phyloP scores from a whole-genome alignment of 164 flowering plant species.

The Dillenia turbinata region DNA sequence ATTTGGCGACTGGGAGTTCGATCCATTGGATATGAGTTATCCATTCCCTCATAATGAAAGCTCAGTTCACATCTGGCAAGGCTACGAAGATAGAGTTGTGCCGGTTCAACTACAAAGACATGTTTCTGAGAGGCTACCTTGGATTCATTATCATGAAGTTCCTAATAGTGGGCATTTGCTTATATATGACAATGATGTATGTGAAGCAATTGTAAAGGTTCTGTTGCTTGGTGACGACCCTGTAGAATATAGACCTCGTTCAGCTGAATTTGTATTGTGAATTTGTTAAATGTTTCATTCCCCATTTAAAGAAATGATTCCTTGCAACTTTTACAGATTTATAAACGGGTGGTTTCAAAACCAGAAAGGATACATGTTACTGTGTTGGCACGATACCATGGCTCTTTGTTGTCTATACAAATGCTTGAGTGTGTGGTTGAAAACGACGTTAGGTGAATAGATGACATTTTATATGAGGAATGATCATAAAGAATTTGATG shows the following conservation, averaged over 20 bases:
- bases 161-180: constrained; percentile 39
- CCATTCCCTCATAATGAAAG: constrained; percentile 41
- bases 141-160: constrained; percentile 55
- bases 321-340: too few species aligned
- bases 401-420: too few species aligned
- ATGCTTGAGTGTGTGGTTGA: too few species aligned
- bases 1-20: constrained; percentile 53
- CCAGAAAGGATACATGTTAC: too few species aligned
- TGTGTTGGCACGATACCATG: too few species aligned
- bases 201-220: constrained; percentile 46
- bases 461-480: too few species aligned
- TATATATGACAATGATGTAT: constrained; percentile 13
- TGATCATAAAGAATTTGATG: too few species aligned
- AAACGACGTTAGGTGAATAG: too few species aligned
- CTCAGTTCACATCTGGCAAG: constrained; percentile 51
- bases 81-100: constrained; percentile 31
- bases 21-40: constrained; percentile 35
- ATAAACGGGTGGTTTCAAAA: too few species aligned
- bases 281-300: not conserved
- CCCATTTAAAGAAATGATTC: not conserved
- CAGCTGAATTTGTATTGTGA: not conserved
- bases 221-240: constrained; percentile 40
- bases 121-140: constrained; percentile 34
- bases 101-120: constrained; percentile 22
- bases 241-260: not conserved